Percentiles rank a stretch among this genome's conserved stretches.
Evolutionary conservation across 2,329 filamentous ascomycete genomes (phyloP).

Genomic region (Xylaria sp.): DNA sequence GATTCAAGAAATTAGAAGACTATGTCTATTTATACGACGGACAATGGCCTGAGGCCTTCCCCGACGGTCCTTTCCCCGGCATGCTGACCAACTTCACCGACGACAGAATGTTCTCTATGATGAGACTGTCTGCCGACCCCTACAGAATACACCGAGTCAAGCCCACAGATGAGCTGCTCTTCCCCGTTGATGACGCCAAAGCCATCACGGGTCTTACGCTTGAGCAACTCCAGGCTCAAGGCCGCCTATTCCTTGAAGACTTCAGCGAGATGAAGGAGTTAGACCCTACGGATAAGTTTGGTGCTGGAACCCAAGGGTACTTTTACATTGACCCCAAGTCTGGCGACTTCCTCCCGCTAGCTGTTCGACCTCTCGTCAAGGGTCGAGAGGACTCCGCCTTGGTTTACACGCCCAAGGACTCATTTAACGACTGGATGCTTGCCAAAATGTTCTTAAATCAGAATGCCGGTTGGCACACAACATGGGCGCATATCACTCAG

Average conservation of each 20-base stretch:
- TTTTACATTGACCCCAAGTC: slow-evolving; percentile 58
- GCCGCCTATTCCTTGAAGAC: slow-evolving; percentile 58
- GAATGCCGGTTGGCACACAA: slow-evolving; percentile 59
- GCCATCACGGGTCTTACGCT: slow-evolving; percentile 51
- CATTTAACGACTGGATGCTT: slow-evolving; percentile 59
- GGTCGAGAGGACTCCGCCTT: slow-evolving; percentile 50
- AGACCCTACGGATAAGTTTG: slow-evolving; percentile 47
- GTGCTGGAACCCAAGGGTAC: slow-evolving; percentile 57
- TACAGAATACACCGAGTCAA: slow-evolving; percentile 53
- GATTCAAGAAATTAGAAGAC: slow-evolving; percentile 48
- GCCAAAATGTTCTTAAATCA: slow-evolving; percentile 62
- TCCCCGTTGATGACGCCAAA: slow-evolving; percentile 50
- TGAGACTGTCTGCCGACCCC: slow-evolving; percentile 57
- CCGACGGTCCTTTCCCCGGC: slow-evolving; percentile 51
- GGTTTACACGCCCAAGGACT: slow-evolving; percentile 60
- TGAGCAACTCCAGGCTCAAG: slow-evolving; percentile 49
- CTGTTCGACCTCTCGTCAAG: slow-evolving; percentile 57
- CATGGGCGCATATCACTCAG: slow-evolving; percentile 57
- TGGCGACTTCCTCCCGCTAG: slow-evolving; percentile 59
- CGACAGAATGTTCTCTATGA: slow-evolving; percentile 61
- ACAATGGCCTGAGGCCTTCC: slow-evolving; percentile 54
- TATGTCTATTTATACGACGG: slow-evolving; percentile 56
- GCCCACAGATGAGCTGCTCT: slow-evolving; percentile 51
- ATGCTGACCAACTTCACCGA: slow-evolving; percentile 58
- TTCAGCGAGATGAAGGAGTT: slow-evolving; percentile 52